Conservation (phyloP, 805 yeast genomes). For the Scheffersomyces coipomensis region DNA sequence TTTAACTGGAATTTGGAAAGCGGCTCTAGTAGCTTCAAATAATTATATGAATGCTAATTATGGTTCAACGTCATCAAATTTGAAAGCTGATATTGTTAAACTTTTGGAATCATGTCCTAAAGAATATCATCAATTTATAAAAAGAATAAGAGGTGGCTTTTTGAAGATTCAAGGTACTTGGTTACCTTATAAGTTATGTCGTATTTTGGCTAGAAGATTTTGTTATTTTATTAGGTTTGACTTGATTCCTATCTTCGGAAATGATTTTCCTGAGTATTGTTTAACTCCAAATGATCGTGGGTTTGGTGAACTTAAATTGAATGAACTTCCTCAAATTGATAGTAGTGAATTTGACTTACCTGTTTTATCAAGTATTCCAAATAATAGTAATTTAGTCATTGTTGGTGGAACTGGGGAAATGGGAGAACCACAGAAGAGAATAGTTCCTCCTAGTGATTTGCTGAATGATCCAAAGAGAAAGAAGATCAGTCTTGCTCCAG, state of each 20-base stretch:
- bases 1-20: constrained; percentile 85
- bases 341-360: constrained; percentile 4
- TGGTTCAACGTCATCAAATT: constrained; percentile 11
- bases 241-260: constrained; percentile 78
- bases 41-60: neutral
- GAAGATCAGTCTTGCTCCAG: neutral
- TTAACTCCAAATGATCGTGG: constrained; percentile 59
- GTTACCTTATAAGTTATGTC: constrained; percentile 74
- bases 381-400: neutral
- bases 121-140: constrained; percentile 58
- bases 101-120: constrained; percentile 62
- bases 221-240: constrained; percentile 77
- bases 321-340: constrained; percentile 15
- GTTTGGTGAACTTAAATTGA: constrained; percentile 59
- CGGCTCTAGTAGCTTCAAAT: constrained; percentile 21
- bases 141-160: constrained; percentile 86
- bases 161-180: constrained; percentile 94
- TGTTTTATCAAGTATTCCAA: neutral
- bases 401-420: neutral
- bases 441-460: neutral
- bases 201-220: constrained; percentile 65
- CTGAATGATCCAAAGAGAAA: neutral
- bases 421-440: neutral
- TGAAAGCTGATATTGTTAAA: constrained; percentile 77
- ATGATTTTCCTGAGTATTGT: constrained; percentile 60